Base-by-base conservation (phyloP, 768 basidiomycete genomes). In the Amanita molliuscula region DNA sequence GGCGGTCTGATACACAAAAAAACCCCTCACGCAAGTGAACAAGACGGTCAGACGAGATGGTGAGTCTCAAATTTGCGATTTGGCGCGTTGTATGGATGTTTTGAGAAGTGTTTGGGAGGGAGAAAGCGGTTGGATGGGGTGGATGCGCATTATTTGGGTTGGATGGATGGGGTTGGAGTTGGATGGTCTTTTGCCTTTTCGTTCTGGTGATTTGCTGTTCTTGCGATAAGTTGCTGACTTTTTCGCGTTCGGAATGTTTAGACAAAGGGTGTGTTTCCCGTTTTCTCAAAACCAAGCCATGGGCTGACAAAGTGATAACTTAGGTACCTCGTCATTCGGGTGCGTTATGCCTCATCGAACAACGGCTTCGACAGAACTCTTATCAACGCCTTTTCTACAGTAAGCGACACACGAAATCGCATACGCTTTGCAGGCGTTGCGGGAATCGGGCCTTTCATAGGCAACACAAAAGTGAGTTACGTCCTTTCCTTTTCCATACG, bases 401-500 rank as follows among this genome's bases (percentile, higher is more conserved):
- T 88, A 94, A 94, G 78, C 79, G 91, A 67, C 93, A 94, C 81
- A 88, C 89, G 59, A 96, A 95, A 76, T 82, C 89, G 57, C 92
- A 95, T 78, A 93, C 91, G 51, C 84, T 97, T 61, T 99, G 96
- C 81, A 79, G 93, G 66, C 88, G 96, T 61, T 99, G 96, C 72
- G 92, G 93, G 57, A 79, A 84, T 71, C 83, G 95, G 53, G 81
- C 92, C 31, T 95, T 97, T 79, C 96, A 98, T 82, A 87, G 82
- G 71, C 95, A 99, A 75, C 90, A 99, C 78, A 92, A 98, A 79
- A 85, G 91, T 94, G 57, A 60, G 86, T n/a, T 1, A 51, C 20
- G 3, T 11, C 13, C 31, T 23, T 11, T 9, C 49, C 33, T 40
- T n/a, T 9, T 18, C 15, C 15, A 33, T 28, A 8, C 10, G 13